Evolutionary conservation across 2,329 filamentous ascomycete species (phyloP), one percentile per base, ranked within the genome.

Genomic region (Hypoxylon sp.): DNA sequence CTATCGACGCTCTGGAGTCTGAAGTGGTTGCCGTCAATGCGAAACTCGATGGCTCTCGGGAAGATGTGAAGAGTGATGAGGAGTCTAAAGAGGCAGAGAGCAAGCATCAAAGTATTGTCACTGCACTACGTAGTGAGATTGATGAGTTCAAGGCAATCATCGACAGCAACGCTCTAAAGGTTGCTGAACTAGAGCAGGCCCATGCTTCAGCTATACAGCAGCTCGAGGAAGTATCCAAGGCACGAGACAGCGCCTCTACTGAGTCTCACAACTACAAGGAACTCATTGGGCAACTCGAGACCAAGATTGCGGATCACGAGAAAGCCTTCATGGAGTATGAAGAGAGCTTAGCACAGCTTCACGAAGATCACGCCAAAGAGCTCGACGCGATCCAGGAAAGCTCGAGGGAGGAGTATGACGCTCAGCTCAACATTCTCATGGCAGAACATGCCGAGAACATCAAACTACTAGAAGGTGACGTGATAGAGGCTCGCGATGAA

Each of bases 131-230:
- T 65, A 84, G 79, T 62, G 90, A 97, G 74, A 89, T 97, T 55
- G 88, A 94, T 53, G 89, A 93, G 73, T 93, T 97, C 79, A 94
- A 91, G 79, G 80, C 84, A 3, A 86, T 91, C 37, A 89, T 96
- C 70, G 84, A 85, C 66, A 84, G 81, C 68, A 92, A 94, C 71
- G 82, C 88, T 11, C 75, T 84, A 39, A 91, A 89, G 71, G 88
- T 97, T 28, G 83, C 88, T 2, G 86, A 91, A 68, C 83, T 97
- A 13, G 93, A 97, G 76, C 80, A 89, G 67, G 86, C 89, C 3
- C 90, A 96, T 73, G 77, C 85, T 30, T 83, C 84, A 24, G 86
- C 91, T 52, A 86, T 88, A 71, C 79, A 84, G 48, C 86, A 94
- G 71, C 83, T 96, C 10, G 87, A 92, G 39, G 85, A 90, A 55